These are phyloP conservation scores for Colletotrichum sansevieriae DNA, from an alignment of 2,329 filamentous ascomycete genomes.

Conservation along the genomic window DNA sequence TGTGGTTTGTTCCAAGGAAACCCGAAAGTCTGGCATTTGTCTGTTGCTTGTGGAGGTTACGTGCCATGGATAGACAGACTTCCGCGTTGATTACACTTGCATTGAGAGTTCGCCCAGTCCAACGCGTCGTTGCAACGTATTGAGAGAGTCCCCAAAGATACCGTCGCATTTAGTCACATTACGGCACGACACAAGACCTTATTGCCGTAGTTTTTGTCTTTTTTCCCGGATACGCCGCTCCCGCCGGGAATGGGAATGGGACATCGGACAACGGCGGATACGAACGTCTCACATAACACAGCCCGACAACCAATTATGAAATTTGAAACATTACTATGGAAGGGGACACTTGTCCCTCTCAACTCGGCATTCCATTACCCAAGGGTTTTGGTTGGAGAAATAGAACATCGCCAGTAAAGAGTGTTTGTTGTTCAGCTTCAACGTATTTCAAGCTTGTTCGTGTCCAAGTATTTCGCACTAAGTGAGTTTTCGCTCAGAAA, in stretches of 20 bases:
- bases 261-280: constrained; percentile 7
- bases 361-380: too few relatives aligned
- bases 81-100: neutral
- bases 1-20: neutral
- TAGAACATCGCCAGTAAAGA: too few relatives aligned
- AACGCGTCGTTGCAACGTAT: constrained; percentile 10
- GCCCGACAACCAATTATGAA: constrained; percentile 5
- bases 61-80: constrained; percentile 4
- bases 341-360: neutral
- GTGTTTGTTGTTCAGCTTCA: too few relatives aligned
- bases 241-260: neutral
- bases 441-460: too few relatives aligned
- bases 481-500: too few relatives aligned
- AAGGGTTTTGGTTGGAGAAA: too few relatives aligned
- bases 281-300: constrained; percentile 7
- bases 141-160: constrained; percentile 1
- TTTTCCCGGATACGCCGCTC: neutral
- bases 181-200: neutral
- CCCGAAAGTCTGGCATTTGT: neutral
- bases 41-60: neutral
- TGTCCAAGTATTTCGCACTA: too few relatives aligned
- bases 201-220: neutral
- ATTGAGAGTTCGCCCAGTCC: neutral
- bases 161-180: neutral
- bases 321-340: neutral